Evolutionary conservation across 352 stramenopile genomes (phyloP).

Genomic region (Phytophthora citricola): DNA sequence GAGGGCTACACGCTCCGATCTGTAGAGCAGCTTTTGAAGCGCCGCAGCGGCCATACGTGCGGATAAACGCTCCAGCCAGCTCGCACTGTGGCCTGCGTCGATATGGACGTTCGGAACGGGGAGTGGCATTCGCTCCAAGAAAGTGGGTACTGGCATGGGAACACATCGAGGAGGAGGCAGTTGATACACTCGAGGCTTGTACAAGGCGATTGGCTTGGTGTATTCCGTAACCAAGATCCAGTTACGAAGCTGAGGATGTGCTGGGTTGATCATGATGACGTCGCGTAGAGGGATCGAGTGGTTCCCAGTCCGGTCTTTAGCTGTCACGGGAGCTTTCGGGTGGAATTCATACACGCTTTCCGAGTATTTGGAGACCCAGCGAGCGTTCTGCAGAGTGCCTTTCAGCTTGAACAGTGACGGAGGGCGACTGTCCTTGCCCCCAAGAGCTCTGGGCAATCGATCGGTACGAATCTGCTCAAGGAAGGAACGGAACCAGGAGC

Average conservation of each 20-base stretch:
- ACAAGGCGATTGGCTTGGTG: slow-evolving; percentile 73
- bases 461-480: slow-evolving; percentile 86
- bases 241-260: slow-evolving; percentile 51
- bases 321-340: slow-evolving; percentile 81
- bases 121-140: slow-evolving; percentile 75
- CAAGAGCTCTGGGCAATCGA: slow-evolving; percentile 45
- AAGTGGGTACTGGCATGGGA: slow-evolving; percentile 82
- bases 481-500: slow-evolving; percentile 91
- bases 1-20: slow-evolving; percentile 74
- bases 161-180: slow-evolving; percentile 84
- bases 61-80: slow-evolving; percentile 74
- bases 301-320: slow-evolving; percentile 64
- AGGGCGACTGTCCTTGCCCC: slow-evolving; percentile 34
- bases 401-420: slow-evolving; percentile 82
- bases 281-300: slow-evolving; percentile 31
- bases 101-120: slow-evolving; percentile 77
- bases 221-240: slow-evolving; percentile 79
- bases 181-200: slow-evolving; percentile 85
- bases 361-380: slow-evolving; percentile 73
- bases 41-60: slow-evolving; percentile 57
- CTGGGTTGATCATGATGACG: slow-evolving; percentile 74
- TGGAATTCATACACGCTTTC: slow-evolving; percentile 67
- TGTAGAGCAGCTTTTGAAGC: slow-evolving; percentile 61
- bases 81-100: slow-evolving; percentile 62
- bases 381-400: slow-evolving; percentile 80